Evolutionary conservation across 2,329 filamentous ascomycete species (phyloP).

Genomic region (Metarhizium album): DNA sequence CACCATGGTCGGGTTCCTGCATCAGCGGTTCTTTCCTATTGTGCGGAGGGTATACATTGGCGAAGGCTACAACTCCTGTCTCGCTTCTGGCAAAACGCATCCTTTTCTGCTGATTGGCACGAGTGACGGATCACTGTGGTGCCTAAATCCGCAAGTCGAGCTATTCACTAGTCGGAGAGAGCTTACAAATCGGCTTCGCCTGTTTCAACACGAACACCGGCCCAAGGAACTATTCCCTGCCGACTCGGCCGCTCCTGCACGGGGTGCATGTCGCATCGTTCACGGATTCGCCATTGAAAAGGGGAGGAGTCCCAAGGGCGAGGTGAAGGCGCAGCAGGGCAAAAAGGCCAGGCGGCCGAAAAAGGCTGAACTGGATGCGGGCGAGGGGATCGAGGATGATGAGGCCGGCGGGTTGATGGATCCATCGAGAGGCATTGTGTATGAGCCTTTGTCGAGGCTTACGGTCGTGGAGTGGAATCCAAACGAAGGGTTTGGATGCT

Average conservation of each 20-base stretch:
- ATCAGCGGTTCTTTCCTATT: constrained; percentile 41
- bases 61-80: constrained; percentile 38
- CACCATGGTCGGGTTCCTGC: constrained; percentile 41
- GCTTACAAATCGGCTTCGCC: constrained; percentile 22
- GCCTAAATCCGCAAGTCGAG: constrained; percentile 28
- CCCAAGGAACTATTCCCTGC: constrained; percentile 20
- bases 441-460: constrained; percentile 53
- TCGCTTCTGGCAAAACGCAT: constrained; percentile 39
- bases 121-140: constrained; percentile 42
- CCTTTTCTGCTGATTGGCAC: constrained; percentile 44
- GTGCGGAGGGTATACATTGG: constrained; percentile 40
- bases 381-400: constrained; percentile 20
- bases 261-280: constrained; percentile 40
- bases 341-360: constrained; percentile 27
- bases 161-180: constrained; percentile 24
- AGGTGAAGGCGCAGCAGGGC: constrained; percentile 25
- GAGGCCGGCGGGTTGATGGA: constrained; percentile 21
- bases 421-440: constrained; percentile 37
- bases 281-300: constrained; percentile 40
- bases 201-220: constrained; percentile 46
- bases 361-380: constrained; percentile 17
- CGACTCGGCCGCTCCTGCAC: constrained; percentile 18
- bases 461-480: constrained; percentile 58
- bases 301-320: constrained; percentile 34
- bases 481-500: constrained; percentile 52